phyloP scores from a whole-genome alignment of 148 eudicot species.

The Arbutus unedo region DNA sequence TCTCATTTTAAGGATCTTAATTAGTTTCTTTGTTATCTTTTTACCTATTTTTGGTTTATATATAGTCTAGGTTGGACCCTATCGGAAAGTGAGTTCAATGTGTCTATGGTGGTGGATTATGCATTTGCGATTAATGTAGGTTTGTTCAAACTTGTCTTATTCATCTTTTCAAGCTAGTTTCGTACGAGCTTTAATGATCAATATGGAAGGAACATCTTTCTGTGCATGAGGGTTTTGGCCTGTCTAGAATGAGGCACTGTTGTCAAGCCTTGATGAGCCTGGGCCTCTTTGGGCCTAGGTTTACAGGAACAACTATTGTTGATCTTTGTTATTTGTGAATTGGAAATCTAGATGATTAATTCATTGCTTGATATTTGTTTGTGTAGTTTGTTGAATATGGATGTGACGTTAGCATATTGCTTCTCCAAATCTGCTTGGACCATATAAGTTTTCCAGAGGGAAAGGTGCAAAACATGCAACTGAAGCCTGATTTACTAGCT shows the following conservation, averaged over 20 bases:
- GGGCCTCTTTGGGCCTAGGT: background rate
- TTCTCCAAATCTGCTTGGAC: conserved; percentile 22
- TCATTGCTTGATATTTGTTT: background rate
- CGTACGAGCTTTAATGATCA: background rate
- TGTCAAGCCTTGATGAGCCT: background rate
- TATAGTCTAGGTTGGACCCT: background rate
- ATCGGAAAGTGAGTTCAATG: background rate
- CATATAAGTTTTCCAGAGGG: conserved; percentile 1
- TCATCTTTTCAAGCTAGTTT: background rate
- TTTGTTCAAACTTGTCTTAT: background rate
- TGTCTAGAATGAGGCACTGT: background rate
- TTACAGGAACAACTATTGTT: background rate
- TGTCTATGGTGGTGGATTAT: background rate
- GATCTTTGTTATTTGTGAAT: background rate
- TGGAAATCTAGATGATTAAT: background rate
- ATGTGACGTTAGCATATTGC: conserved; percentile 15
- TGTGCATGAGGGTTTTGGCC: background rate
- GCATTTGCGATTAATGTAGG: background rate
- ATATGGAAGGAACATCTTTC: background rate
- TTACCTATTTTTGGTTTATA: background rate
- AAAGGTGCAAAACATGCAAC: conserved; percentile 7
- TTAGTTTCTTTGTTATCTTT: background rate
- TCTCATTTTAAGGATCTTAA: background rate
- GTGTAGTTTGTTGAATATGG: conserved; percentile 19
- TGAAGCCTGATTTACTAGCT: conserved; percentile 10